Evolutionary conservation across 139 green algal genomes (phyloP), one percentile per base, ranked within the genome.

Genomic region (Asterochloris erici): DNA sequence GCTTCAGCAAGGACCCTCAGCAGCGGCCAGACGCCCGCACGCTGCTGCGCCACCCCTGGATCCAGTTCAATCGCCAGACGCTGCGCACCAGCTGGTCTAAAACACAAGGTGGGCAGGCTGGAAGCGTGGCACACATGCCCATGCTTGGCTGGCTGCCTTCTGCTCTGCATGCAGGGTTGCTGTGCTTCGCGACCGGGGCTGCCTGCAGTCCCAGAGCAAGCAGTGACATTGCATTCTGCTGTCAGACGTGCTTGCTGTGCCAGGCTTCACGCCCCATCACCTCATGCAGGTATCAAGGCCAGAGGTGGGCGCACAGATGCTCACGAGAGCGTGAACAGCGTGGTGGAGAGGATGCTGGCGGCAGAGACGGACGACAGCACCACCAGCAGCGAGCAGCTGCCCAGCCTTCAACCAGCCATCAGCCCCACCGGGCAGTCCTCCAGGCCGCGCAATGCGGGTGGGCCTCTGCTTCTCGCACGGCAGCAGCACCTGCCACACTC

Each of bases 1-100:
- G 96, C 88, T 99, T 98, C 83, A 85, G 93, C 54, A 99, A 99
- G 93, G 96, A 99, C 82, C 91, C 95, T 0, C 87, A 89, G 24
- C 63, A 83, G 74, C 90, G 96, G 0, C 93, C 94, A 19, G 86
- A 87, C 77, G 96, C 96, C 10, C 81, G 86, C 54, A 83, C 85
- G 38, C 91, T 99, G 74, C 88, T 98, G 87, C 82, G 90, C 78
- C 96, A 99, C 85, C 83, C 85, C 69, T 99, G 96, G 96, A 90
- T 98, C 68, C 88, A 88, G 73, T 81, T 90, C 78, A 91, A 95
- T 84, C 83, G 89, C 11, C 78, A 85, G 47, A 97, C 92, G 12
- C 88, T 98, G 74, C 90, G 91, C 63, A 85, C 62, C 75, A 89
- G 85, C 29, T 97, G 93, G 93, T 90, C 81, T 13, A 83, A 90